phyloP scores from a whole-genome alignment of 495 filamentous ascomycete genomes.

The Penicilliopsis zonata region DNA sequence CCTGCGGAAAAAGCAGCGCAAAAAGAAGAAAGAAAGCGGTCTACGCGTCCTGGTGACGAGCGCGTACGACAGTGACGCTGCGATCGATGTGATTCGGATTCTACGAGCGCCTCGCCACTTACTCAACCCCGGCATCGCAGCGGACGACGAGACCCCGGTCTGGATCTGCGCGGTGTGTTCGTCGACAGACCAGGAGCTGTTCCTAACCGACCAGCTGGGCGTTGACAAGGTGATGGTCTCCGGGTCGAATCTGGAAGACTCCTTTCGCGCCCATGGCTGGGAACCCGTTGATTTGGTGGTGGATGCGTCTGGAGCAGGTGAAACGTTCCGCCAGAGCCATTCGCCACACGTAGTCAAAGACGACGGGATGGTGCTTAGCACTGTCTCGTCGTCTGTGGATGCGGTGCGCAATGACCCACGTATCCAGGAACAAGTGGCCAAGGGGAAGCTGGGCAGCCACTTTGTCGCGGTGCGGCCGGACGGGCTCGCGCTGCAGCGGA shows the following conservation, averaged over 20 bases:
- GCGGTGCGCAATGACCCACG: background rate
- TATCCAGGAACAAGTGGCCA: background rate
- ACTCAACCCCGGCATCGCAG: background rate
- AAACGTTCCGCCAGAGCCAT: slow-evolving; percentile 20
- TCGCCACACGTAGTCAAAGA: slow-evolving; percentile 20
- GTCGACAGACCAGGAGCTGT: slow-evolving; percentile 14
- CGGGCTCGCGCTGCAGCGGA: slow-evolving; percentile 13
- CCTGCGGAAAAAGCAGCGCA: too few species aligned
- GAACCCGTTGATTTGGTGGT: slow-evolving; percentile 28
- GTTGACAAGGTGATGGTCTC: slow-evolving; percentile 23
- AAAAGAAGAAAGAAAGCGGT: background rate
- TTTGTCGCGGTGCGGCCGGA: slow-evolving; percentile 32
- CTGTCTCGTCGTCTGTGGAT: background rate
- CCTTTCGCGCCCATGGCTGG: slow-evolving; percentile 21
- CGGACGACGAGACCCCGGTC: background rate
- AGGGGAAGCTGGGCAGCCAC: slow-evolving; percentile 16
- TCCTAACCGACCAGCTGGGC: slow-evolving; percentile 11
- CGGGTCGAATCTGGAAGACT: slow-evolving; percentile 14
- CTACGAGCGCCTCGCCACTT: slow-evolving; percentile 8
- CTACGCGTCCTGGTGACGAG: slow-evolving; percentile 28
- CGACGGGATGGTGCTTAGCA: slow-evolving; percentile 23
- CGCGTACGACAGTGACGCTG: slow-evolving; percentile 23
- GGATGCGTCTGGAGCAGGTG: slow-evolving; percentile 19
- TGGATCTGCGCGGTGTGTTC: slow-evolving; percentile 31
- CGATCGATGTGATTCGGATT: slow-evolving; percentile 22